These are phyloP conservation scores for Mrakia hoshinonis DNA, from an alignment of 768 basidiomycete species.

Conservation along the genomic window DNA sequence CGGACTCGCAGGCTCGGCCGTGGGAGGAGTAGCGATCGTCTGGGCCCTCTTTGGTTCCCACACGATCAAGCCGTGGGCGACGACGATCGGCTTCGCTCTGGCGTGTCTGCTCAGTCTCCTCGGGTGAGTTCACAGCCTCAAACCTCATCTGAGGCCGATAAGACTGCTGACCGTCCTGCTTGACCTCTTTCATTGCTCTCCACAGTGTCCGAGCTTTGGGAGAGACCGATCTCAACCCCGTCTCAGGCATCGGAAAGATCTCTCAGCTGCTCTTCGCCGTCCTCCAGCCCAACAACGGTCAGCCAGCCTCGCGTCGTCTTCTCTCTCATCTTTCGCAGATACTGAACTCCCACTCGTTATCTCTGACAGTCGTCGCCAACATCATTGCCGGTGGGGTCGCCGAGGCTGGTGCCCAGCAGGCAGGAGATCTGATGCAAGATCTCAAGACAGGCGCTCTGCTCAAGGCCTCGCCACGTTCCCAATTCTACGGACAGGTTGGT, in stretches of 20 bases:
- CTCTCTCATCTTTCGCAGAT: neutral
- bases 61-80: conserved; percentile 93
- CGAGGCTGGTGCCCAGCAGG: conserved; percentile 42
- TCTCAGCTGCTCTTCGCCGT: conserved; percentile 90
- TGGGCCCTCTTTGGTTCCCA: conserved; percentile 83
- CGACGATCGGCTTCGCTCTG: conserved; percentile 67
- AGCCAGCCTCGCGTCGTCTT: neutral
- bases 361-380: conserved; percentile 70
- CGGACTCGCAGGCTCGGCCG: conserved; percentile 57
- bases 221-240: conserved; percentile 71
- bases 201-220: conserved; percentile 81
- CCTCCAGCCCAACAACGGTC: conserved; percentile 43
- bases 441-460: conserved; percentile 93
- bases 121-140: conserved; percentile 50
- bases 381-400: conserved; percentile 57
- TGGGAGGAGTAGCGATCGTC: conserved; percentile 66
- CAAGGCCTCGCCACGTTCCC: conserved; percentile 80
- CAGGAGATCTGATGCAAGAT: conserved; percentile 97
- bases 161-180: neutral
- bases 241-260: conserved; percentile 82
- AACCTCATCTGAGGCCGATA: too few relatives aligned
- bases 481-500: conserved; percentile 64
- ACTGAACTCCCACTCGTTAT: neutral
- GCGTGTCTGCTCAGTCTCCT: conserved; percentile 78
- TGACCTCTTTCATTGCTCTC: conserved; percentile 21